These are phyloP conservation scores for Lachnellula occidentalis DNA, from an alignment of 2,329 filamentous ascomycete species.

Conservation along the genomic window DNA sequence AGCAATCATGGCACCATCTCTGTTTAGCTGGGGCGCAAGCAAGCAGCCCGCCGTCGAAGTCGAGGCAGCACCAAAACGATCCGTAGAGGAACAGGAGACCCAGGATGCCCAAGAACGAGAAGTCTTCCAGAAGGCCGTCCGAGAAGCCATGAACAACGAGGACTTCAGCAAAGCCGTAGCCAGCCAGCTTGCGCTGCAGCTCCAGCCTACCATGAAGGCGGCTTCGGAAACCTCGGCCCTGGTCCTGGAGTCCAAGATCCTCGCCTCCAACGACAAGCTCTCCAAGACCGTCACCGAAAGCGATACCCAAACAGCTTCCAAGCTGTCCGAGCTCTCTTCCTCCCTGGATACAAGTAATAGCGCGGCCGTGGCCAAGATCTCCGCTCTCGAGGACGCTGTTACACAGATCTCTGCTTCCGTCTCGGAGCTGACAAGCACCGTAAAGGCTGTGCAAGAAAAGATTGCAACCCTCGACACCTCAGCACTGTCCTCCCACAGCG, in stretches of 20 bases:
- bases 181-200: slow-evolving; percentile 23
- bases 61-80: slow-evolving; percentile 1
- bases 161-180: slow-evolving; percentile 27
- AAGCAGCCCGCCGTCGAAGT: neutral
- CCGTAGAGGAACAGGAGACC: slow-evolving; percentile 14
- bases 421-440: slow-evolving; percentile 20
- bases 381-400: slow-evolving; percentile 25
- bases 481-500: slow-evolving; percentile 18
- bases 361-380: slow-evolving; percentile 19
- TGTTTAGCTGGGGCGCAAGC: slow-evolving; percentile 11
- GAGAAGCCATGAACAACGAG: slow-evolving; percentile 23
- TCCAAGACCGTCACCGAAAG: slow-evolving; percentile 21
- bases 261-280: slow-evolving; percentile 20
- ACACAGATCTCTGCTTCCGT: slow-evolving; percentile 23
- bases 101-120: slow-evolving; percentile 21
- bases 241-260: slow-evolving; percentile 21
- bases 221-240: slow-evolving; percentile 22
- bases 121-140: slow-evolving; percentile 20
- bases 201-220: slow-evolving; percentile 26
- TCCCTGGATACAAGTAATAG: slow-evolving; percentile 17
- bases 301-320: slow-evolving; percentile 19
- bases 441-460: slow-evolving; percentile 23
- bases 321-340: slow-evolving; percentile 22
- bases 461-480: slow-evolving; percentile 24
- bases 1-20: slow-evolving; percentile 11